A percentile compares a stretch with the other conserved stretches of the same genome.
These are phyloP conservation scores for Candida krabiensis DNA, from an alignment of 805 yeast species.

Conservation along the genomic window DNA sequence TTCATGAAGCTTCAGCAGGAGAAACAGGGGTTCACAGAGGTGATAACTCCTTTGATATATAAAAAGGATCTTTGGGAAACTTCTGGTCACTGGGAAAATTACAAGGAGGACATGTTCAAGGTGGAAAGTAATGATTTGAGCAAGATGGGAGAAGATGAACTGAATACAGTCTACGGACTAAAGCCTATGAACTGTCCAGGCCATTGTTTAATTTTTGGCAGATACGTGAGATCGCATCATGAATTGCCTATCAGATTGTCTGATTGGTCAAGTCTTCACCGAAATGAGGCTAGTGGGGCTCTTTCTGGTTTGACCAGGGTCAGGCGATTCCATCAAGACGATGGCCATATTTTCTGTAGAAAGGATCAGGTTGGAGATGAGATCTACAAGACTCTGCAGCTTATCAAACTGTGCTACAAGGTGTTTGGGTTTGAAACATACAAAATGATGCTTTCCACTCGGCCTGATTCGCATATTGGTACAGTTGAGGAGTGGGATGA, in stretches of 20 bases:
- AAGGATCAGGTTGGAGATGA: conserved; percentile 73
- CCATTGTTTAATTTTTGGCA: conserved; percentile 80
- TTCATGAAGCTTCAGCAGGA: conserved; percentile 87
- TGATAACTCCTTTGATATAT: conserved; percentile 87
- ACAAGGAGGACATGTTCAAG: conserved; percentile 90
- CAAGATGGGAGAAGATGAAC: conserved; percentile 37
- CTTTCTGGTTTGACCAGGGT: conserved; percentile 90
- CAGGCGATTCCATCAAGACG: conserved; percentile 95
- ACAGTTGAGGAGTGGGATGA: conserved; percentile 71
- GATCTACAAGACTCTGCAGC: conserved; percentile 65
- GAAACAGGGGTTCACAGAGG: conserved; percentile 85
- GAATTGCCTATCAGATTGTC: conserved; percentile 85
- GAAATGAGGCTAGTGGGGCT: conserved; percentile 95
- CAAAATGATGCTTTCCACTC: conserved; percentile 73
- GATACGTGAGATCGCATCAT: conserved; percentile 75
- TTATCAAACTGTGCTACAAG: conserved; percentile 73
- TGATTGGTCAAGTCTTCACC: conserved; percentile 88
- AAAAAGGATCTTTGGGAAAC: conserved; percentile 82
- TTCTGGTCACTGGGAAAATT: conserved; percentile 96
- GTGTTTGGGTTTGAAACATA: conserved; percentile 62
- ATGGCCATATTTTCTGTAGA: conserved; percentile 93
- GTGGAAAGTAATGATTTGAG: conserved; percentile 60
- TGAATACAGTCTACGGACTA: conserved; percentile 58
- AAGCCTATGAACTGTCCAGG: conserved; percentile 78
- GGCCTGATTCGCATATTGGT: conserved; percentile 85